Conservation (phyloP, 495 filamentous ascomycete genomes). For the Aspergillus bridgeri region DNA sequence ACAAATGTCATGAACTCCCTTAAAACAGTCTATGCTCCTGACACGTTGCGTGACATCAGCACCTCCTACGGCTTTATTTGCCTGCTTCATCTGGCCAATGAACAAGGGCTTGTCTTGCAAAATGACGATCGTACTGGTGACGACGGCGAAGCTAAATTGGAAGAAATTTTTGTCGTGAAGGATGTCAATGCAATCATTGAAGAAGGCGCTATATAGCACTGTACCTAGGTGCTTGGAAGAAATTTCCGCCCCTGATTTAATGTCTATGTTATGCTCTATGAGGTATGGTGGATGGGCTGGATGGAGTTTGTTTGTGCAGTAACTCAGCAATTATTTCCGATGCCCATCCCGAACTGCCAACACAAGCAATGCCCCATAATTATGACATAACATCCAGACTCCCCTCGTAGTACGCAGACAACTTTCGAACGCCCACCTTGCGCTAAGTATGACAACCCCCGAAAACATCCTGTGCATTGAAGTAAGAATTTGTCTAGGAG, state of each 20-base stretch:
- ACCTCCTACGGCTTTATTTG: constrained; percentile 98
- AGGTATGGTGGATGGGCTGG: constrained; percentile 12
- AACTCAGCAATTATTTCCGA: too few relatives aligned
- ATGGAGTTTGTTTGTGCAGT: constrained; percentile 5
- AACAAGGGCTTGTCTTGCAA: constrained; percentile 77
- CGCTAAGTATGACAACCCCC: neutral
- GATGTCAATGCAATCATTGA: constrained; percentile 42
- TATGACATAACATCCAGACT: too few relatives aligned
- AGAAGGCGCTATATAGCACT: constrained; percentile 31
- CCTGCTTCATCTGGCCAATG: constrained; percentile 91
- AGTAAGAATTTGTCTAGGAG: neutral
- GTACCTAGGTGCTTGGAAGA: constrained; percentile 25
- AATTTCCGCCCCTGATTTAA: constrained; percentile 12
- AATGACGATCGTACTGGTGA: constrained; percentile 40
- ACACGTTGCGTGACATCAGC: constrained; percentile 87
- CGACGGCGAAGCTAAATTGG: constrained; percentile 28
- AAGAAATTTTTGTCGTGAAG: constrained; percentile 44
- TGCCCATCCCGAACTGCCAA: too few relatives aligned
- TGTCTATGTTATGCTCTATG: constrained; percentile 10
- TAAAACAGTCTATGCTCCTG: constrained; percentile 77
- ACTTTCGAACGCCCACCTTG: too few relatives aligned
- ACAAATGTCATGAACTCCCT: constrained; percentile 87
- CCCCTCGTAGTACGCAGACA: too few relatives aligned
- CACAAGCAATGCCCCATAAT: too few relatives aligned
- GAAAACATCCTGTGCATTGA: neutral